A percentile compares a stretch with the other conserved stretches of the same genome.
Conservation (phyloP, 805 yeast genomes). For the Barnettozyma pratensis region DNA sequence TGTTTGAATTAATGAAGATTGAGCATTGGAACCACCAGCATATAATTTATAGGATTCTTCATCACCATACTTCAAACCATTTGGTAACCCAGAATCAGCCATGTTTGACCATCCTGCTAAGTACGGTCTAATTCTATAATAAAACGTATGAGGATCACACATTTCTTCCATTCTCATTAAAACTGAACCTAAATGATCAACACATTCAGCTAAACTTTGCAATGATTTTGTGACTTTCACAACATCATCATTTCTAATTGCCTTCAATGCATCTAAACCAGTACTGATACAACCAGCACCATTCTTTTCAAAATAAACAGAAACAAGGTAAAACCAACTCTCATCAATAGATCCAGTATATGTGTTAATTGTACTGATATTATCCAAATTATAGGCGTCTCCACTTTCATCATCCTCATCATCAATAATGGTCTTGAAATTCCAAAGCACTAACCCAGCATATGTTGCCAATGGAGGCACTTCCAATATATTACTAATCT, state of each 20-base stretch:
- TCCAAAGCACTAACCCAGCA: constrained; percentile 87
- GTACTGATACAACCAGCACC: constrained; percentile 68
- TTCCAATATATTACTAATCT: constrained; percentile 52
- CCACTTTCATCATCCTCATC: constrained; percentile 10
- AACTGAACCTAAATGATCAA: constrained; percentile 68
- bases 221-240: constrained; percentile 39
- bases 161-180: constrained; percentile 83
- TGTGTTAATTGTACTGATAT: constrained; percentile 73
- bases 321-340: constrained; percentile 87
- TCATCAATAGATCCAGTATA: constrained; percentile 91
- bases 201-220: constrained; percentile 65
- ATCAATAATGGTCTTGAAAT: constrained; percentile 61
- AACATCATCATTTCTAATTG: constrained; percentile 44
- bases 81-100: constrained; percentile 76
- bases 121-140: constrained; percentile 80
- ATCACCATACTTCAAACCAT: constrained; percentile 75
- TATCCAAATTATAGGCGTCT: constrained; percentile 46
- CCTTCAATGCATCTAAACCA: constrained; percentile 63
- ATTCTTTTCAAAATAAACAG: constrained; percentile 77
- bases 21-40: constrained; percentile 94
- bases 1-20: constrained; percentile 83
- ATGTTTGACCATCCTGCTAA: constrained; percentile 94
- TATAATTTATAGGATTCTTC: constrained; percentile 50
- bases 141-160: constrained; percentile 93
- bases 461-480: constrained; percentile 87